phyloP scores from a whole-genome alignment of 345 rosid species.

The Schrenkiella parvula region DNA sequence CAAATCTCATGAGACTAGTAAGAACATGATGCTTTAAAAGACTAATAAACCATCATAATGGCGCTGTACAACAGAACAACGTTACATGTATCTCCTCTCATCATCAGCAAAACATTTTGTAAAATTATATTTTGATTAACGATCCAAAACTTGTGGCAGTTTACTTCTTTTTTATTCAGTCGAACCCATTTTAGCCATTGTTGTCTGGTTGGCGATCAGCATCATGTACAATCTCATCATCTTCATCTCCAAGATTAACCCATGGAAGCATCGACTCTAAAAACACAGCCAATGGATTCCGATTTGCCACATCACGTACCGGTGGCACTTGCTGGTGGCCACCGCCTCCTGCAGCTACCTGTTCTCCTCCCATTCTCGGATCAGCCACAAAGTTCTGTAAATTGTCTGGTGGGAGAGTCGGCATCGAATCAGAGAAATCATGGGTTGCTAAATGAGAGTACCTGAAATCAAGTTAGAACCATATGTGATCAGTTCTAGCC shows the following conservation, averaged over 20 bases:
- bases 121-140: background rate
- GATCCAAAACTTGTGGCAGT: conserved; percentile 9
- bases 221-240: conserved; percentile 17
- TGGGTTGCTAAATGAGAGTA: conserved; percentile 62
- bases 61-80: conserved; percentile 21
- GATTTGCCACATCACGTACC: conserved; percentile 50
- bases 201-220: conserved; percentile 38
- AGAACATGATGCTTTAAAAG: background rate
- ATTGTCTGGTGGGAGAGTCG: conserved; percentile 79
- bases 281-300: conserved; percentile 56
- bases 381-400: conserved; percentile 73
- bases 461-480: conserved; percentile 30
- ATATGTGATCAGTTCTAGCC: conserved; percentile 9
- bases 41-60: conserved; percentile 13
- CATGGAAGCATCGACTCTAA: conserved; percentile 79
- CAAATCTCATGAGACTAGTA: background rate
- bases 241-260: conserved; percentile 51
- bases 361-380: conserved; percentile 45
- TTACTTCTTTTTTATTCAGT: background rate
- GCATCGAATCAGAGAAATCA: conserved; percentile 69
- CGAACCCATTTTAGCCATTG: conserved; percentile 22
- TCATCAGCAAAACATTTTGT: background rate
- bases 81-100: background rate
- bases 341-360: conserved; percentile 36
- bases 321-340: conserved; percentile 28